Conservation (phyloP, 331 rosid genomes). For the Arachis monticola region DNA sequence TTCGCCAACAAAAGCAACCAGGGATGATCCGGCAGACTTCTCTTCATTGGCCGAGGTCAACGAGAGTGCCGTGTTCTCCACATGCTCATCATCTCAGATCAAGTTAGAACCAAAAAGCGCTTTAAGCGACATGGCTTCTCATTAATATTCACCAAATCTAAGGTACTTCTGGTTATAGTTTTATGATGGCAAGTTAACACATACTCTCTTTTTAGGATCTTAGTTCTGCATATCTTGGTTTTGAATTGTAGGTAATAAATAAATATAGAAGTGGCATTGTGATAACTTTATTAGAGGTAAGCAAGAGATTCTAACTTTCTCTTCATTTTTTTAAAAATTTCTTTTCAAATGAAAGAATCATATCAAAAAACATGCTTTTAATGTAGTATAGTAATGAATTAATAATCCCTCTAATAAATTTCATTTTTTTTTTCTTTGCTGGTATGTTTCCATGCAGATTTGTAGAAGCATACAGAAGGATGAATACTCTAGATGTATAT, state of each 20-base stretch:
- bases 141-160: slow-evolving; percentile 40
- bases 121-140: slow-evolving; percentile 45
- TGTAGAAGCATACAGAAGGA: slow-evolving; percentile 65
- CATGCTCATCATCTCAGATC: slow-evolving; percentile 25
- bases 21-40: slow-evolving; percentile 40
- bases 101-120: slow-evolving; percentile 30
- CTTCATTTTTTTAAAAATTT: neutral
- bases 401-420: neutral
- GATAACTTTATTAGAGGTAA: slow-evolving; percentile 53
- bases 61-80: slow-evolving; percentile 36
- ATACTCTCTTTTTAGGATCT: slow-evolving; percentile 31
- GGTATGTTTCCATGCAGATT: slow-evolving; percentile 46
- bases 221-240: slow-evolving; percentile 48
- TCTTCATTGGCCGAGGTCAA: slow-evolving; percentile 38
- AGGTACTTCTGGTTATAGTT: slow-evolving; percentile 42
- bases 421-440: neutral
- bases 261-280: slow-evolving; percentile 45
- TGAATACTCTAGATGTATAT: slow-evolving; percentile 65
- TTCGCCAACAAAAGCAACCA: slow-evolving; percentile 58
- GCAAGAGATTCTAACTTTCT: slow-evolving; percentile 19
- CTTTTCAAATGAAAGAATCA: neutral
- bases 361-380: neutral
- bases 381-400: neutral
- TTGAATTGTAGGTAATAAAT: slow-evolving; percentile 59
- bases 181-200: neutral